phyloP scores from a whole-genome alignment of 2,329 filamentous ascomycete genomes.

The Myrmaecium sp. region DNA sequence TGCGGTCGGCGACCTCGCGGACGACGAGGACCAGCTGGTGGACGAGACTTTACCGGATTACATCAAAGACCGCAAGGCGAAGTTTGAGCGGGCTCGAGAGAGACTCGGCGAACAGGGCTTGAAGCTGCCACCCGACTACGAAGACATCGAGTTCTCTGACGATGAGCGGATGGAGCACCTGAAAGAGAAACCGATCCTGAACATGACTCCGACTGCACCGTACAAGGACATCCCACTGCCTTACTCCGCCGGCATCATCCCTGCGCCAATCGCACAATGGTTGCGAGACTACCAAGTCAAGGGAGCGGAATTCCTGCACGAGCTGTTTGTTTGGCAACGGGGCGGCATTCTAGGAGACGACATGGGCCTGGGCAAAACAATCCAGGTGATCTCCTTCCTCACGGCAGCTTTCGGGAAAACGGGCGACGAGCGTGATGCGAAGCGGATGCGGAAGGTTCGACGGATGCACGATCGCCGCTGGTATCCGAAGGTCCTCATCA shows the following conservation, averaged over 20 bases:
- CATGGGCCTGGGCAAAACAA: constrained; percentile 94
- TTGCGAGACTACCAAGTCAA: constrained; percentile 81
- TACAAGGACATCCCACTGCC: constrained; percentile 62
- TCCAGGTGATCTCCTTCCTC: constrained; percentile 87
- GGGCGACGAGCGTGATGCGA: constrained; percentile 68
- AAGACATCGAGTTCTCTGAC: constrained; percentile 60
- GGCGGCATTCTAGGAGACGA: constrained; percentile 88
- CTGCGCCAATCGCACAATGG: constrained; percentile 79
- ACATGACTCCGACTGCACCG: constrained; percentile 17
- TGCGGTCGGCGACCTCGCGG: constrained; percentile 10
- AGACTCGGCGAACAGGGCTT: constrained; percentile 50
- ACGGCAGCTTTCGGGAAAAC: constrained; percentile 89
- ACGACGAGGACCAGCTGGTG: constrained; percentile 33
- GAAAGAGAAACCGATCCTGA: constrained; percentile 54
- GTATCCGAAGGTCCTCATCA: constrained; percentile 72
- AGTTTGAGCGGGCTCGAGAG: constrained; percentile 48
- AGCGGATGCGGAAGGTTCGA: constrained; percentile 75
- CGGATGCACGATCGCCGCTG: constrained; percentile 41
- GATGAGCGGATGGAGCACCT: constrained; percentile 44
- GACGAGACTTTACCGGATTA: constrained; percentile 55
- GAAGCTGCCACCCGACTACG: constrained; percentile 60
- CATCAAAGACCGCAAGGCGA: constrained; percentile 46
- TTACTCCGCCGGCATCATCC: constrained; percentile 65
- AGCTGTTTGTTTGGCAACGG: constrained; percentile 77
- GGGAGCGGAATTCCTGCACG: constrained; percentile 71